Conservation (phyloP, 208 protist genomes). For the Trypanosoma avium region DNA sequence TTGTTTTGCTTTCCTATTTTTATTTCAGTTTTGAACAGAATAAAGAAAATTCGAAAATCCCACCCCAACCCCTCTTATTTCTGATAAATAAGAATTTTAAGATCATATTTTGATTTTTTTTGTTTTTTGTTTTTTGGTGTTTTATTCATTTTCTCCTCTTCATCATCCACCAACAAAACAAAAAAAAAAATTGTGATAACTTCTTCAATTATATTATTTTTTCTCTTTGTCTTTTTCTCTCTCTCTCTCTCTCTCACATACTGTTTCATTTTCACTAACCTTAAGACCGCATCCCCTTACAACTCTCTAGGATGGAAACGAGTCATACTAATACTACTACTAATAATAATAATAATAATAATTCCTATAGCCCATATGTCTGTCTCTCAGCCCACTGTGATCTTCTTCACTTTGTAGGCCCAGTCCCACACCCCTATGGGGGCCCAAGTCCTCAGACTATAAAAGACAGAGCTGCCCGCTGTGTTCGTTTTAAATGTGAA, state of each 20-base stretch:
- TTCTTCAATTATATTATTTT: neutral
- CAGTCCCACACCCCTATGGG: conserved; percentile 28
- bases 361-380: conserved; percentile 24
- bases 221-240: neutral
- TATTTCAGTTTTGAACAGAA: too few species aligned
- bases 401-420: conserved; percentile 32
- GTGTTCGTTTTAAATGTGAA: conserved; percentile 16
- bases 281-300: too few species aligned
- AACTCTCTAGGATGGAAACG: neutral
- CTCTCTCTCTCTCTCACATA: neutral
- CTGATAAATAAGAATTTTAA: too few species aligned
- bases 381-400: conserved; percentile 32
- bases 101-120: too few species aligned
- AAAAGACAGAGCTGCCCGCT: conserved; percentile 12
- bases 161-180: too few species aligned
- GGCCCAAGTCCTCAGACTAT: conserved; percentile 31
- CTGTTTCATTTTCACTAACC: too few species aligned
- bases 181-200: too few species aligned
- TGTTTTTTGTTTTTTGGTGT: too few species aligned
- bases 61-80: too few species aligned
- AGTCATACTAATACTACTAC: neutral
- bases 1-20: neutral
- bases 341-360: conserved; percentile 2
- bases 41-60: too few species aligned
- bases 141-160: too few species aligned